Conservation (phyloP, 2,329 filamentous ascomycete genomes). For the Trichoderma simmonsii region DNA sequence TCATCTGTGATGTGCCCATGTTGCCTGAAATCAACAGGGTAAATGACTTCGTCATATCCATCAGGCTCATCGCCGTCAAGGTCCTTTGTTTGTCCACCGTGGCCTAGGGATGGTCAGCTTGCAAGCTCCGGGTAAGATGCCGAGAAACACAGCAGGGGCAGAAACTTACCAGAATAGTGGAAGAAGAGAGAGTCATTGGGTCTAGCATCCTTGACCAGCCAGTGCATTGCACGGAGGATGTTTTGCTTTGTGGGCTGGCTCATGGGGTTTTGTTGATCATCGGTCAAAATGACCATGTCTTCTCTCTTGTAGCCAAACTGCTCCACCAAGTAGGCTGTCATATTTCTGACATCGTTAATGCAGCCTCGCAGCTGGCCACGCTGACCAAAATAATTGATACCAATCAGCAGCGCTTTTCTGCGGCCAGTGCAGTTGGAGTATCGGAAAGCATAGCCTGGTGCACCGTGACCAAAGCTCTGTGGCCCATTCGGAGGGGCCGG, state of each 20-base stretch:
- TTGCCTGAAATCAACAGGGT: slow-evolving; percentile 76
- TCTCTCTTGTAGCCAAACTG: slow-evolving; percentile 90
- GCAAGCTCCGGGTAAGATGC: background rate
- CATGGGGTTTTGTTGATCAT: slow-evolving; percentile 96
- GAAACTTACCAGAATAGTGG: slow-evolving; percentile 76
- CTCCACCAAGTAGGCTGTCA: slow-evolving; percentile 85
- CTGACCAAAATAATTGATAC: slow-evolving; percentile 96
- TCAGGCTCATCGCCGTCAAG: slow-evolving; percentile 77
- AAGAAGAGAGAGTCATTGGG: slow-evolving; percentile 96
- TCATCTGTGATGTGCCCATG: slow-evolving; percentile 82
- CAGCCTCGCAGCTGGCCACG: slow-evolving; percentile 86
- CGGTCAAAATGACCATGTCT: slow-evolving; percentile 95
- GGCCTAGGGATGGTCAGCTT: slow-evolving; percentile 46
- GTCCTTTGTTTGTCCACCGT: slow-evolving; percentile 79
- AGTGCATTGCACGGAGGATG: slow-evolving; percentile 94
- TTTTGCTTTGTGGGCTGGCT: slow-evolving; percentile 96
- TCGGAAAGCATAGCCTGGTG: slow-evolving; percentile 80
- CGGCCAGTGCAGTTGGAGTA: slow-evolving; percentile 89
- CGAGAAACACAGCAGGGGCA: background rate
- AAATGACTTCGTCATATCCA: slow-evolving; percentile 80
- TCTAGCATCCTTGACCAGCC: slow-evolving; percentile 89
- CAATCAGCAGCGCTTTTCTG: slow-evolving; percentile 85
- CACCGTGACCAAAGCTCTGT: slow-evolving; percentile 75
- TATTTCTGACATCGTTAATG: slow-evolving; percentile 97
- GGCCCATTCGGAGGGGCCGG: slow-evolving; percentile 58